Base-by-base conservation (phyloP, 768 basidiomycete species). In the Psilocybe cyanescens region DNA sequence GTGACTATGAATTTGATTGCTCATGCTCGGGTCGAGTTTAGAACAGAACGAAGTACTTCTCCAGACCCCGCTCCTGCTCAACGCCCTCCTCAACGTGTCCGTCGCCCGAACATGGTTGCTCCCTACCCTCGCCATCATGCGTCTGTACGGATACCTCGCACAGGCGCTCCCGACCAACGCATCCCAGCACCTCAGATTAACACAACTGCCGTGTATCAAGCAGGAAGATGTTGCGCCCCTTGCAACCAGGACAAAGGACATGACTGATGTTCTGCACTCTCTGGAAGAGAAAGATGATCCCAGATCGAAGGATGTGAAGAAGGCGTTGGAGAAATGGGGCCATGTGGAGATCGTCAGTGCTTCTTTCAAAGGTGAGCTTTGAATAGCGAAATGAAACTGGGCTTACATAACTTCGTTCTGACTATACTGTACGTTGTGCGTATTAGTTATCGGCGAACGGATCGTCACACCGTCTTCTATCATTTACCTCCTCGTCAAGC, bases 91-190 rank as follows among this genome's bases (percentile, higher is more conserved):
- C 57, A 90, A 86, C 66, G 92, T 97, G 63, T 83, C 91, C 0
- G 83, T 92, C 17, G 84, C 95, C 0, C 93, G 95, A 65, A 94
- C 88, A 70, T 99, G 96, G 96, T 86, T 99, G 8, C 70, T 83
- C 4, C 90, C 94, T 1, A 88, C 93, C 0, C 78, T 96, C 39
- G 78, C 84, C 31, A 80, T 89, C 67, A 91, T 97, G 85, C 89
- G 89, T 44, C 76, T 99, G 29, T 90, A 96, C 65, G 86, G 92
- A 3, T 87, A 88, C 73, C 79, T 99, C 35, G 83, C 86, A 0
- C 97, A 99, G 76, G 97, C 94, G 0, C 77, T 95, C 17, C 76
- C 86, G 19, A 19, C 90, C 2, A 64, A 69, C 31, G 83, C 83
- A n/a, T 72, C 84, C 46, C 76, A 81, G 17, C 71, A 71, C 12